A percentile compares a stretch with the other conserved stretches of the same genome.
Conservation (phyloP, 2,329 filamentous ascomycete genomes). For the Curvularia verruculosa region DNA sequence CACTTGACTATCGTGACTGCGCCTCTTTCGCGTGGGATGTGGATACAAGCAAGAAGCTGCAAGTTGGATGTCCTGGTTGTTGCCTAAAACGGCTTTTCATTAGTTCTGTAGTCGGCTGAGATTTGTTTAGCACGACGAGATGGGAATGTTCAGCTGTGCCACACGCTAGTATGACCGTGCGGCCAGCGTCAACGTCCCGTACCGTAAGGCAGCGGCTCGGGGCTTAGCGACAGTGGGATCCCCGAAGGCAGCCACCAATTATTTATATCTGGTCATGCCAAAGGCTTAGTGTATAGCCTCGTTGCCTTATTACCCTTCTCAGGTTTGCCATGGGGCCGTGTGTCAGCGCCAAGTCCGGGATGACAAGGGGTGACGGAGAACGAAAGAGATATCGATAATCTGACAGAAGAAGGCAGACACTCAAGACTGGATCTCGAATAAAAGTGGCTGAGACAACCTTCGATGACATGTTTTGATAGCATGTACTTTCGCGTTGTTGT, state of each 20-base stretch:
- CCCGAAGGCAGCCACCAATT: background rate
- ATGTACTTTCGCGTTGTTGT: background rate
- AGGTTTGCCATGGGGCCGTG: constrained; percentile 2
- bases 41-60: background rate
- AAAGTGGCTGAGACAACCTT: background rate
- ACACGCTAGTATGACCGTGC: background rate
- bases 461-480: background rate
- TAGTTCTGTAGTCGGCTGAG: background rate
- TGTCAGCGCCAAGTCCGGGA: constrained; percentile 5
- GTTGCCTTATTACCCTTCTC: background rate
- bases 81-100: background rate
- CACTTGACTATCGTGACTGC: background rate
- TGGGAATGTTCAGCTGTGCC: background rate
- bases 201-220: background rate
- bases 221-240: background rate
- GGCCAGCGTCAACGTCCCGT: background rate
- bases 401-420: background rate
- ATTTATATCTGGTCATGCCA: background rate
- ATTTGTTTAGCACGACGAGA: background rate
- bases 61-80: background rate
- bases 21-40: background rate
- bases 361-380: background rate
- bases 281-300: background rate
- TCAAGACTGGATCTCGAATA: background rate
- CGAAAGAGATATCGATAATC: background rate